Evolutionary conservation across 257 asterid genomes (phyloP).

Genomic region (Plantago ovata): DNA sequence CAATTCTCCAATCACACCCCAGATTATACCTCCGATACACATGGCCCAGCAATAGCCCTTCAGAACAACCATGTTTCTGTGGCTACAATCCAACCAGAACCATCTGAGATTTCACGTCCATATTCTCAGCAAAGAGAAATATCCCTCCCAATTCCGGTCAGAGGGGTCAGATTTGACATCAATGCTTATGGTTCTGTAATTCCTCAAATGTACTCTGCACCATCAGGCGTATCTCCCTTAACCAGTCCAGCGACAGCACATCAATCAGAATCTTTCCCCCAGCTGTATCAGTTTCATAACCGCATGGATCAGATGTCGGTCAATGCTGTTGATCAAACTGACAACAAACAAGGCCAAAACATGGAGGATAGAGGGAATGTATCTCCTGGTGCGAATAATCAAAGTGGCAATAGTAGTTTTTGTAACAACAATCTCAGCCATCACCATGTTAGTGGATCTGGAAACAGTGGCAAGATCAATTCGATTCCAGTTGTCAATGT

Average conservation of each 20-base stretch:
- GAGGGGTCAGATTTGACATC: constrained; percentile 43
- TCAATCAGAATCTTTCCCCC: constrained; percentile 29
- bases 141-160: constrained; percentile 52
- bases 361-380: constrained; percentile 40
- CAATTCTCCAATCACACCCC: constrained; percentile 37
- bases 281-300: constrained; percentile 29
- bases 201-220: constrained; percentile 33
- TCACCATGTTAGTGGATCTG: constrained; percentile 27
- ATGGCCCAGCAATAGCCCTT: constrained; percentile 30
- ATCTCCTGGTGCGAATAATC: constrained; percentile 58
- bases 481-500: constrained; percentile 22
- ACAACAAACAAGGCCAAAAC: constrained; percentile 31
- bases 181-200: constrained; percentile 35
- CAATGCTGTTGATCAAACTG: constrained; percentile 38
- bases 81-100: constrained; percentile 38
- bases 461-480: constrained; percentile 33
- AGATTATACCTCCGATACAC: constrained; percentile 46
- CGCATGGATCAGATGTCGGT: constrained; percentile 35
- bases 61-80: constrained; percentile 22
- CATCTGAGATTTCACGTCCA: constrained; percentile 27
- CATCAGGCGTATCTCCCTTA: constrained; percentile 33
- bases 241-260: constrained; percentile 20
- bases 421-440: constrained; percentile 39
- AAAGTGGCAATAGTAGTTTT: constrained; percentile 52
- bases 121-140: constrained; percentile 34